Conservation (phyloP, 257 asterid species). For the Verbascum thapsus region DNA sequence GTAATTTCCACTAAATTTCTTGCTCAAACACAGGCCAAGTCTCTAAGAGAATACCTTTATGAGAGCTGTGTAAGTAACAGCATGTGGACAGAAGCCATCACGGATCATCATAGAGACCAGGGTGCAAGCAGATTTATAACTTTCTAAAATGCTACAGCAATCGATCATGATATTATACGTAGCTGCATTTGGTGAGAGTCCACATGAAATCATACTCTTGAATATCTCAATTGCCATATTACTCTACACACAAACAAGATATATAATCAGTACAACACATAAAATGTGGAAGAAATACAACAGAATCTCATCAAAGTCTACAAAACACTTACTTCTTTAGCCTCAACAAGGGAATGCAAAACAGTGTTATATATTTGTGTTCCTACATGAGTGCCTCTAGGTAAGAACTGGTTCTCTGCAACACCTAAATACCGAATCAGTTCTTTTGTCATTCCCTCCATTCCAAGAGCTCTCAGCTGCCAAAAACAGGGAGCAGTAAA, state of each 20-base stretch:
- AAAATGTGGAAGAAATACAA: conserved; percentile 27
- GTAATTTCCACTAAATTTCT: not conserved
- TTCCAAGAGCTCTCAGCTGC: conserved; percentile 82
- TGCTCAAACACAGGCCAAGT: conserved; percentile 14
- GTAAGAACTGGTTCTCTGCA: conserved; percentile 57
- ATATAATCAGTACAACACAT: conserved; percentile 17
- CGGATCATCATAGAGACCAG: conserved; percentile 77
- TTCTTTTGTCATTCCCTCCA: conserved; percentile 72
- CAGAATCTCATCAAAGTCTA: conserved; percentile 28
- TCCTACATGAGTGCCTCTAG: conserved; percentile 30
- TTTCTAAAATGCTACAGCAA: conserved; percentile 56
- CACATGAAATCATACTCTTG: conserved; percentile 61
- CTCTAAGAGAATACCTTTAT: conserved; percentile 56
- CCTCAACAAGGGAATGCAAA: conserved; percentile 78
- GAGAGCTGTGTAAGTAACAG: conserved; percentile 57
- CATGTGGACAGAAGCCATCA: conserved; percentile 51
- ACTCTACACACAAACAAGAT: conserved; percentile 46
- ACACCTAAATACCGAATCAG: conserved; percentile 50
- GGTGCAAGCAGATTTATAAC: conserved; percentile 70
- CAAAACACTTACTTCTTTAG: conserved; percentile 60
- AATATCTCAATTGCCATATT: conserved; percentile 58
- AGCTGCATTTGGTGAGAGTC: conserved; percentile 53
- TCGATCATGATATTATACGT: conserved; percentile 71
- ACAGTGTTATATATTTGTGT: conserved; percentile 59
- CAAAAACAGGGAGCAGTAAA: conserved; percentile 33